Evolutionary conservation across 2,329 filamentous ascomycete species (phyloP).

Genomic region (Colletotrichum navitas): DNA sequence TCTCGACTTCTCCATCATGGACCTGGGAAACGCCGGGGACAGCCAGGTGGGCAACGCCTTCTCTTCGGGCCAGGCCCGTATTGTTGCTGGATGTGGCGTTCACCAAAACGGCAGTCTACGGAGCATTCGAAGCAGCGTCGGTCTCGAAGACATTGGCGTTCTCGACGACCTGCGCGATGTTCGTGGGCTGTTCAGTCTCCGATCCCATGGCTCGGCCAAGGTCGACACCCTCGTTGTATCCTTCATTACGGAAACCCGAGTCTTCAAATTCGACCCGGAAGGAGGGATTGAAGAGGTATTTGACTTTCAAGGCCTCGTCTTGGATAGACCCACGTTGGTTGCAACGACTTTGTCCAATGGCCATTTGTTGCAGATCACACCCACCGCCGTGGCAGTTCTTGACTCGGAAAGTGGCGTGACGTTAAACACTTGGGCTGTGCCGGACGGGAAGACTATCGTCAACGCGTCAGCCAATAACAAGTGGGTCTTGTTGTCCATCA

Average conservation of each 20-base stretch:
- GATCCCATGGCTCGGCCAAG: constrained; percentile 60
- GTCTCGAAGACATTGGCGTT: constrained; percentile 87
- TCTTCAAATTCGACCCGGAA: constrained; percentile 80
- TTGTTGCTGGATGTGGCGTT: constrained; percentile 92
- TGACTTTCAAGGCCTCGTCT: constrained; percentile 76
- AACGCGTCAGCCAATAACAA: constrained; percentile 80
- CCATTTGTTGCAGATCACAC: constrained; percentile 38
- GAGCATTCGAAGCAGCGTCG: constrained; percentile 93
- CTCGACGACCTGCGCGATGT: constrained; percentile 83
- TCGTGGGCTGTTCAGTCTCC: constrained; percentile 78
- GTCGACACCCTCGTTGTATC: constrained; percentile 83
- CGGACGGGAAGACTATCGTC: constrained; percentile 72
- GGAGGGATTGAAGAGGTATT: constrained; percentile 90
- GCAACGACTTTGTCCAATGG: constrained; percentile 67
- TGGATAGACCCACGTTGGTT: constrained; percentile 78
- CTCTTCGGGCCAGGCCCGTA: constrained; percentile 91
- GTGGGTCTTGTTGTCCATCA: constrained; percentile 79
- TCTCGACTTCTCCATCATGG: constrained; percentile 95
- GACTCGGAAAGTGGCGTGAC: constrained; percentile 40
- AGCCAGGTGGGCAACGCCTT: constrained; percentile 85
- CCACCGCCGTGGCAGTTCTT: constrained; percentile 28
- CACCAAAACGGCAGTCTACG: constrained; percentile 89
- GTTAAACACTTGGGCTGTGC: constrained; percentile 43
- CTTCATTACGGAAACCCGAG: constrained; percentile 84
- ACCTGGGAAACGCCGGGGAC: constrained; percentile 89